These are phyloP conservation scores for Plenodomus lindquistii DNA, from an alignment of 2,329 filamentous ascomycete species.

Conservation along the genomic window DNA sequence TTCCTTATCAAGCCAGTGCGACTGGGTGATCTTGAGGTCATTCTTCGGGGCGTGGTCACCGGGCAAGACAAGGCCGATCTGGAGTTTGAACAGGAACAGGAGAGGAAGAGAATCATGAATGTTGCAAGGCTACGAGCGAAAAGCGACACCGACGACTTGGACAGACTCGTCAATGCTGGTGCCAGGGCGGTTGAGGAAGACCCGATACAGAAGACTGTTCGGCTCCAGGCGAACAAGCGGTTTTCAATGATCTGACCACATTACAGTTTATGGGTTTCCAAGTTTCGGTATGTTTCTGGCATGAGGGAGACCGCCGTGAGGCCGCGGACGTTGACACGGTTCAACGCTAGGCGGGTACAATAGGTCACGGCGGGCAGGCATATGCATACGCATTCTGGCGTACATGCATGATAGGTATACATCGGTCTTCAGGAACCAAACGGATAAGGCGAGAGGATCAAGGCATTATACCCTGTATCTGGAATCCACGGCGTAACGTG, in stretches of 20 bases:
- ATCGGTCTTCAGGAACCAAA: neutral
- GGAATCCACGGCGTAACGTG: neutral
- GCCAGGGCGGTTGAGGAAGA: conserved; percentile 6
- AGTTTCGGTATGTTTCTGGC: neutral
- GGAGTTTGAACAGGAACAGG: conserved; percentile 14
- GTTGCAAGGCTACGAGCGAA: neutral
- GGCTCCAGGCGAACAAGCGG: conserved; percentile 1
- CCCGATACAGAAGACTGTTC: conserved; percentile 1
- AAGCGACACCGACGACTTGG: conserved; percentile 1
- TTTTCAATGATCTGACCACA: neutral
- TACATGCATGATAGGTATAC: neutral
- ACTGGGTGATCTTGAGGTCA: conserved; percentile 49
- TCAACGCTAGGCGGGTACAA: too few relatives aligned
- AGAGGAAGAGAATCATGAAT: conserved; percentile 1
- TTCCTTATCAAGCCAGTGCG: conserved; percentile 60
- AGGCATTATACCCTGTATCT: neutral
- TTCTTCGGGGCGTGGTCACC: conserved; percentile 41
- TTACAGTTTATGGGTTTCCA: neutral
- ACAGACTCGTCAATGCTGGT: conserved; percentile 5
- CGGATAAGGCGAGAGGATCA: neutral
- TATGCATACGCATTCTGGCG: neutral
- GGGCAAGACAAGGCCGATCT: conserved; percentile 31
- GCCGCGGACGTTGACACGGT: neutral
- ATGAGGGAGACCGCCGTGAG: neutral
- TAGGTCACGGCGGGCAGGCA: neutral